Percentiles rank a stretch among this genome's conserved stretches.
Conservation (phyloP, 2,329 filamentous ascomycete genomes). For the Fusarium ambrosium region DNA sequence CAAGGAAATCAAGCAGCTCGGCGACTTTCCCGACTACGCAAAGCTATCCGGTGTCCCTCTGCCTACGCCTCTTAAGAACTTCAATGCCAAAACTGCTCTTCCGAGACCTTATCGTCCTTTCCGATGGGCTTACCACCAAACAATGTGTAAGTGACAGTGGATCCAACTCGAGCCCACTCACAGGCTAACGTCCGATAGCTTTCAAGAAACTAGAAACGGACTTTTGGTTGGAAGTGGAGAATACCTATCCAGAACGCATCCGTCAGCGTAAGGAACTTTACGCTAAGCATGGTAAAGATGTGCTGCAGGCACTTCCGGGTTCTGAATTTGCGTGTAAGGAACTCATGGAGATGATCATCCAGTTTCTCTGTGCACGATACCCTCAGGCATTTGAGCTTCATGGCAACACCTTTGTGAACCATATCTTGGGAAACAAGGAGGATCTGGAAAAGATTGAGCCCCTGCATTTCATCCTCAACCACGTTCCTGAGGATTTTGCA, state of each 20-base stretch:
- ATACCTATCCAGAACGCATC: slow-evolving; percentile 76
- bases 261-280: slow-evolving; percentile 76
- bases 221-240: slow-evolving; percentile 92
- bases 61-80: slow-evolving; percentile 73
- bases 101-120: slow-evolving; percentile 86
- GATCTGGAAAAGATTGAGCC: slow-evolving; percentile 74
- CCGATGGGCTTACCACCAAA: slow-evolving; percentile 88
- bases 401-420: slow-evolving; percentile 74
- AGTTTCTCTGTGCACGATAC: slow-evolving; percentile 84
- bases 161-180: rapidly evolving
- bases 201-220: slow-evolving; percentile 83
- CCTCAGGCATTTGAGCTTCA: slow-evolving; percentile 79
- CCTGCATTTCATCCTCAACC: slow-evolving; percentile 78
- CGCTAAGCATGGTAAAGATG: slow-evolving; percentile 70
- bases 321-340: slow-evolving; percentile 86
- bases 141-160: slow-evolving; percentile 75
- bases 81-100: slow-evolving; percentile 76
- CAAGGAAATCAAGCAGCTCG: slow-evolving; percentile 76
- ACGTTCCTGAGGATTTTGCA: slow-evolving; percentile 88
- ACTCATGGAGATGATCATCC: slow-evolving; percentile 86
- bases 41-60: slow-evolving; percentile 79
- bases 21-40: slow-evolving; percentile 85
- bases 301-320: slow-evolving; percentile 79
- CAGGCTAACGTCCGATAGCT: slow-evolving; percentile 64
- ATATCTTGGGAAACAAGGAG: slow-evolving; percentile 73